Conservation (phyloP, 768 basidiomycete species). For the Leucocoprinus sp. region DNA sequence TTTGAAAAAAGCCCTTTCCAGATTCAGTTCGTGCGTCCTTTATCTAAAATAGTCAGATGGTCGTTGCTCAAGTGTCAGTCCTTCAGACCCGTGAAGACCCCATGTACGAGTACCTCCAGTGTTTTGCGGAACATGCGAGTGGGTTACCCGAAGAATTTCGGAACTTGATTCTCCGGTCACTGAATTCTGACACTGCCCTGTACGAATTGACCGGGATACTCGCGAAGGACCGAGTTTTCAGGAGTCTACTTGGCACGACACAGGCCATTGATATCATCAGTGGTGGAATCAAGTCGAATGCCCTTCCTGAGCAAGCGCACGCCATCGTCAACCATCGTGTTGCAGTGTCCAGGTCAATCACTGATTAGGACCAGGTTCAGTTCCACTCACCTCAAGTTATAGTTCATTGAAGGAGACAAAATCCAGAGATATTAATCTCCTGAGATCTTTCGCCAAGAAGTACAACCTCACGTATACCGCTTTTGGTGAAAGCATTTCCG, state of each 20-base stretch:
- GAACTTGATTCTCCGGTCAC: conserved; percentile 38
- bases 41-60: not conserved
- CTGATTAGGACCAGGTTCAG: not conserved
- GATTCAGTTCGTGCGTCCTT: conserved; percentile 35
- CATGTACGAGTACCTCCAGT: conserved; percentile 53
- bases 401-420: conserved; percentile 27
- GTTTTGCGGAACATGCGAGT: conserved; percentile 55
- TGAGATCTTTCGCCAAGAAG: conserved; percentile 37
- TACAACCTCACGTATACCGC: conserved; percentile 54
- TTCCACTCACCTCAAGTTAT: not conserved
- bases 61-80: not conserved
- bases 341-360: conserved; percentile 43
- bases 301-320: conserved; percentile 66
- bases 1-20: conserved; percentile 60
- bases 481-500: conserved; percentile 39
- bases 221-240: conserved; percentile 29
- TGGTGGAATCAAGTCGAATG: conserved; percentile 70
- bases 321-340: conserved; percentile 71
- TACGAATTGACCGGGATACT: conserved; percentile 39
- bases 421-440: conserved; percentile 34
- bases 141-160: conserved; percentile 41
- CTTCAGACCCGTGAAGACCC: conserved; percentile 46
- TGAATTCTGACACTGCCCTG: conserved; percentile 42
- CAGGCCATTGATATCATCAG: conserved; percentile 68
- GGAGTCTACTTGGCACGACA: conserved; percentile 55